Conservation (phyloP, 441 rosid species). For the Pelargonium citronellum region DNA sequence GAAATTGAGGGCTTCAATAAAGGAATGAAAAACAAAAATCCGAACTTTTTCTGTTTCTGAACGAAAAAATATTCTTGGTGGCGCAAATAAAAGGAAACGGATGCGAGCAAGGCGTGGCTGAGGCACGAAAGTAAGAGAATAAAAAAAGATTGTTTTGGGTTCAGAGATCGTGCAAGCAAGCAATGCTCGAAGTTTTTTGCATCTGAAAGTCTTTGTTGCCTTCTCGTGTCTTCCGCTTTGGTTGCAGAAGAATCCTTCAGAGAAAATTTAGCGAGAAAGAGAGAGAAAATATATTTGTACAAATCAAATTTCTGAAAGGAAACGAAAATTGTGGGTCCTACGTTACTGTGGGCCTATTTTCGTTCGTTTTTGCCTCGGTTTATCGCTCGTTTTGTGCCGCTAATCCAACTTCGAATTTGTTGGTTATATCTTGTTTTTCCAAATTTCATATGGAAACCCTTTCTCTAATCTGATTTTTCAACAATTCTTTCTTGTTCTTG, state of each 20-base stretch:
- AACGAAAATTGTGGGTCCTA: not conserved
- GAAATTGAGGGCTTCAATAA: not conserved
- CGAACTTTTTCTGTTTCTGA: not conserved
- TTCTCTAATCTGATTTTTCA: no score
- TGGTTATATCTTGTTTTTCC: not conserved
- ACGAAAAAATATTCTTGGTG: not conserved
- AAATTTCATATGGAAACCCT: no score
- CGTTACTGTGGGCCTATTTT: not conserved
- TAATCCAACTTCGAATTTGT: not conserved
- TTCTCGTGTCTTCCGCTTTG: not conserved
- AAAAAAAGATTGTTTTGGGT: not conserved
- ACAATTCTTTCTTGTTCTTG: no score
- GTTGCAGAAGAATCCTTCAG: not conserved
- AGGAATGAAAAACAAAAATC: not conserved
- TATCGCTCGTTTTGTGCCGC: slow-evolving; percentile 5
- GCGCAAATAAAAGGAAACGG: slow-evolving; percentile 23
- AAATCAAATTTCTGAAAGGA: not conserved
- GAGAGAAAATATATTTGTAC: not conserved
- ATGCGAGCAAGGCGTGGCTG: not conserved
- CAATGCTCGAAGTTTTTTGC: not conserved
- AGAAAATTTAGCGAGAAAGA: not conserved
- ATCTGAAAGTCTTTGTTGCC: not conserved
- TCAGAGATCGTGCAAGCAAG: slow-evolving; percentile 7
- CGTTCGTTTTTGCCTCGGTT: not conserved
- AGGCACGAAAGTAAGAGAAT: not conserved